Conservation (phyloP, 2,329 filamentous ascomycete genomes). For the Fonsecaea pugnacius region DNA sequence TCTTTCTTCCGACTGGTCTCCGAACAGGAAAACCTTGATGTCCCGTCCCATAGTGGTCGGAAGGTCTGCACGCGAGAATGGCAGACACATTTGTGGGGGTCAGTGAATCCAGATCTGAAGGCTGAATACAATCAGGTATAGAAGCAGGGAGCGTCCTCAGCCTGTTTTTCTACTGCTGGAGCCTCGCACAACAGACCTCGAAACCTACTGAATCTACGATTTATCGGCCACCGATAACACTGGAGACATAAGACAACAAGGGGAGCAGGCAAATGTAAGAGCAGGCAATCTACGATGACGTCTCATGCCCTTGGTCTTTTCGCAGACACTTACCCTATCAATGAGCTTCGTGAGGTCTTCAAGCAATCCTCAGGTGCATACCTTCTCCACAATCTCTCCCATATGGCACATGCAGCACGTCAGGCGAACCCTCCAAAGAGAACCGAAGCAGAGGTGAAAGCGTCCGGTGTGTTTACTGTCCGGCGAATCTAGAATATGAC, state of each 20-base stretch:
- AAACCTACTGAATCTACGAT: background rate
- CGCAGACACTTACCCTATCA: background rate
- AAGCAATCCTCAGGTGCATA: background rate
- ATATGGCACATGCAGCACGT: background rate
- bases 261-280: background rate
- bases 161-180: slow-evolving; percentile 1
- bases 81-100: slow-evolving; percentile 3
- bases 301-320: background rate
- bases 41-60: slow-evolving; percentile 1
- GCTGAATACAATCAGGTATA: background rate
- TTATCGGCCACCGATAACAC: slow-evolving; percentile 4
- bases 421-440: background rate
- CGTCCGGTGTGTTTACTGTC: background rate
- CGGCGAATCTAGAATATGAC: background rate
- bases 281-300: background rate
- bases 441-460: background rate
- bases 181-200: background rate
- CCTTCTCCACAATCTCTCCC: background rate
- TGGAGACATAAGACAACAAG: background rate
- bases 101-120: background rate
- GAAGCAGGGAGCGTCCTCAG: background rate
- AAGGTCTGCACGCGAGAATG: background rate
- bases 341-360: background rate
- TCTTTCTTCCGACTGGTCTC: slow-evolving; percentile 10
- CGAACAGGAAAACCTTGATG: slow-evolving; percentile 7